phyloP scores from a whole-genome alignment of 495 filamentous ascomycete genomes.

The Penicillium verhagenii region DNA sequence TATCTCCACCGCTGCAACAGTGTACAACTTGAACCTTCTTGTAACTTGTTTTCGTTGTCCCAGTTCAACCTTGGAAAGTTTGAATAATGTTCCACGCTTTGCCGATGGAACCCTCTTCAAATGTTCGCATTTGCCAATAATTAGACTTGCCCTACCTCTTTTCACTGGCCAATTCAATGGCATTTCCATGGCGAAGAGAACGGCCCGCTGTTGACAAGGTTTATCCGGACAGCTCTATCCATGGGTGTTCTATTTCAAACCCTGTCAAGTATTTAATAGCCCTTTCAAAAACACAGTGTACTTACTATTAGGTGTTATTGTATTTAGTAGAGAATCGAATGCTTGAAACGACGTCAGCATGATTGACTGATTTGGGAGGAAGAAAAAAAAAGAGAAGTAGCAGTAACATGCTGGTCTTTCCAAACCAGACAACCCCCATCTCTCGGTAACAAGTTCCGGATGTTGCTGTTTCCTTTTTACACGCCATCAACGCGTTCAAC shows the following conservation, averaged over 20 bases:
- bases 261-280: constrained; percentile 6
- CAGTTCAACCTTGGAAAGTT: neutral
- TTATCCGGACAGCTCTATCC: constrained; percentile 33
- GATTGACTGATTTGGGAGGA: constrained; percentile 17
- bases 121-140: too few species aligned
- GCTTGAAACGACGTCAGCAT: constrained; percentile 39
- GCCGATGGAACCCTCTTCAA: constrained; percentile 12
- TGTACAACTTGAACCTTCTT: constrained; percentile 12
- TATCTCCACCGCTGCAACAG: constrained; percentile 8
- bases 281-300: too few species aligned
- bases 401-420: too few species aligned
- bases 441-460: too few species aligned
- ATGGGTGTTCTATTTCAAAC: constrained; percentile 31
- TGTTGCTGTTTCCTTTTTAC: too few species aligned
- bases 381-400: neutral
- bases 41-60: neutral
- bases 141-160: too few species aligned
- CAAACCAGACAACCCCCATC: too few species aligned
- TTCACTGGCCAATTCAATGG: constrained; percentile 5
- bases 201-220: constrained; percentile 27
- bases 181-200: constrained; percentile 5
- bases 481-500: too few species aligned
- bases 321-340: too few species aligned
- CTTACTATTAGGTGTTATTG: too few species aligned
- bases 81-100: constrained; percentile 6